phyloP scores from a whole-genome alignment of 2,329 filamentous ascomycete species.

The Neofusicoccum laricinum region DNA sequence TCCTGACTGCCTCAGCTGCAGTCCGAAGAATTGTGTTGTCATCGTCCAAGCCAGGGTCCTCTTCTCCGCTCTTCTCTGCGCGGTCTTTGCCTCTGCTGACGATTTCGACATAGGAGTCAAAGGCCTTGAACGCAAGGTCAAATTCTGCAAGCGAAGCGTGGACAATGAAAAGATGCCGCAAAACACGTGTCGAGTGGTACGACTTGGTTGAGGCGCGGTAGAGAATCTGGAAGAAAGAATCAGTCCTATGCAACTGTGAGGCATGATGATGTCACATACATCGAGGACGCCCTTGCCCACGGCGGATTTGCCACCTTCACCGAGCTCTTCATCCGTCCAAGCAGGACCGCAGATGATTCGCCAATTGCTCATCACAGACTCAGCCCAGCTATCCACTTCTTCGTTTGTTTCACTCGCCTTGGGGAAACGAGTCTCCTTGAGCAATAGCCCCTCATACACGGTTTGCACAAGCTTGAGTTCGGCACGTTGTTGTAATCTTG shows the following conservation, averaged over 20 bases:
- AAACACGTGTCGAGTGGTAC: conserved; percentile 87
- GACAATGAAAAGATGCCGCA: conserved; percentile 82
- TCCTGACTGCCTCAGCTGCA: conserved; percentile 72
- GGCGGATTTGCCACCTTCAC: conserved; percentile 73
- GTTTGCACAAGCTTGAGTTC: conserved; percentile 79
- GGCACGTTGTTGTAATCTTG: conserved; percentile 54
- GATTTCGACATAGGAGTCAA: conserved; percentile 89
- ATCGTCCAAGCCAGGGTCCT: conserved; percentile 70
- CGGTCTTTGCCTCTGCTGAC: conserved; percentile 81
- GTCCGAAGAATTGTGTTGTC: conserved; percentile 75
- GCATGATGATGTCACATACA: conserved; percentile 34
- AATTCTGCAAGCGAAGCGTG: conserved; percentile 89
- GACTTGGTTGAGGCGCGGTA: conserved; percentile 91
- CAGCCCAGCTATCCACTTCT: conserved; percentile 79
- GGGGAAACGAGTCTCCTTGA: conserved; percentile 79
- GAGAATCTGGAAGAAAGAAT: conserved; percentile 57
- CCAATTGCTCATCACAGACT: conserved; percentile 83
- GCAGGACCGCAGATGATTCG: conserved; percentile 71
- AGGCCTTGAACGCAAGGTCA: conserved; percentile 83
- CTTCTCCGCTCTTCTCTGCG: conserved; percentile 69
- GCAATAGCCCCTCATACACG: conserved; percentile 74
- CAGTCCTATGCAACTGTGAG: not conserved
- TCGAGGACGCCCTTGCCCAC: conserved; percentile 75
- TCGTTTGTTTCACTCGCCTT: conserved; percentile 74
- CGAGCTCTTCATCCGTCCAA: conserved; percentile 79